A percentile compares a stretch with the other conserved stretches of the same genome.
Evolutionary conservation across 2,329 filamentous ascomycete genomes (phyloP).

Genomic region (Cephalotrichum gorgonifer): DNA sequence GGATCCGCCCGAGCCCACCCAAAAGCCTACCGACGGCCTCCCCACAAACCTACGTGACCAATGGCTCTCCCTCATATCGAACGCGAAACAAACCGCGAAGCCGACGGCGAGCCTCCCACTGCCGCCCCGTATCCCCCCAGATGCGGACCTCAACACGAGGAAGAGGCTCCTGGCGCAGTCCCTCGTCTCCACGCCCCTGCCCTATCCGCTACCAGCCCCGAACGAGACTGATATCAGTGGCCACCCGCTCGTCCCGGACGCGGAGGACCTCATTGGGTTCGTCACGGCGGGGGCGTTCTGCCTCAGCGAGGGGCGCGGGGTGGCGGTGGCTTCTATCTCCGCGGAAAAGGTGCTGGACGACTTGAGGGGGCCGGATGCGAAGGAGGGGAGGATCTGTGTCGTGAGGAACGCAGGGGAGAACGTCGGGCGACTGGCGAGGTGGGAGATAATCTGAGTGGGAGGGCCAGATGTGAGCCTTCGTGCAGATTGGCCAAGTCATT

Average conservation of each 20-base stretch:
- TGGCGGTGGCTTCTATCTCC: constrained; percentile 63
- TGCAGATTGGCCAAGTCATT: not conserved
- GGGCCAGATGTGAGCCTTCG: not conserved
- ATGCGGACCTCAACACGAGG: constrained; percentile 23
- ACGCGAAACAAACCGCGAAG: not conserved
- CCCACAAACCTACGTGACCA: constrained; percentile 46
- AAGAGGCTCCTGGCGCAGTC: constrained; percentile 36
- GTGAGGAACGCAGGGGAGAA: constrained; percentile 72
- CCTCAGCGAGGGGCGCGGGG: constrained; percentile 63
- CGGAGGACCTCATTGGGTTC: constrained; percentile 75
- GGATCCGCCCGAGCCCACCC: constrained; percentile 16
- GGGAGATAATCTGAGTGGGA: constrained; percentile 53
- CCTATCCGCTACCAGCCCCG: constrained; percentile 21
- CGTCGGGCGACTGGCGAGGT: constrained; percentile 67
- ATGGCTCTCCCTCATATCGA: constrained; percentile 56
- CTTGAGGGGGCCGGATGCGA: constrained; percentile 16
- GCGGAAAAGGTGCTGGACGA: constrained; percentile 41
- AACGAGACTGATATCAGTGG: constrained; percentile 30
- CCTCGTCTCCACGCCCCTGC: constrained; percentile 27
- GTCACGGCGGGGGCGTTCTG: constrained; percentile 81
- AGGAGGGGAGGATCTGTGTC: constrained; percentile 56
- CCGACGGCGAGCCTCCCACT: not conserved
- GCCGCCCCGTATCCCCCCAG: constrained; percentile 10
- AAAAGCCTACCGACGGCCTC: constrained; percentile 14
- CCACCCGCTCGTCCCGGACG: constrained; percentile 61